Evolutionary conservation across 2,329 filamentous ascomycete species (phyloP).

Genomic region (Colletotrichum liaoningense): DNA sequence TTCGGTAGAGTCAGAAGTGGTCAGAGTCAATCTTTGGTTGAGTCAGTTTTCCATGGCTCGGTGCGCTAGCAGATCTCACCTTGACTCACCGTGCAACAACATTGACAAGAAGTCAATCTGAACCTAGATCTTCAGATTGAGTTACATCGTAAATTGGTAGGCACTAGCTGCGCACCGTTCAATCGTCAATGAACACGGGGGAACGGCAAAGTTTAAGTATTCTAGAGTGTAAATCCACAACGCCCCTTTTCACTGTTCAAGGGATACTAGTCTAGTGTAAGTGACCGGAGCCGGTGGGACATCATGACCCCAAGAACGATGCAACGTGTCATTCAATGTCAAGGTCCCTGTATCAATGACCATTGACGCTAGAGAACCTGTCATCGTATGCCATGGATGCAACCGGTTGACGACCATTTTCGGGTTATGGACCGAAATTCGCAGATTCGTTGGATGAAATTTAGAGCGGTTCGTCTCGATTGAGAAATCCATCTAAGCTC

Average conservation of each 20-base stretch:
- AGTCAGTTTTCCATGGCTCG: background rate
- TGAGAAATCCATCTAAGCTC: background rate
- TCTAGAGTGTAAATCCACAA: background rate
- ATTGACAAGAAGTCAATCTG: background rate
- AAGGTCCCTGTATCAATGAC: background rate
- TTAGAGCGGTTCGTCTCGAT: background rate
- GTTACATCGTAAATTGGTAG: background rate
- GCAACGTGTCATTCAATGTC: background rate
- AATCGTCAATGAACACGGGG: background rate
- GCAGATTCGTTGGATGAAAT: background rate
- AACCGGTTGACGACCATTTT: background rate
- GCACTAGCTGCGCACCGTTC: background rate
- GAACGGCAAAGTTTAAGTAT: background rate
- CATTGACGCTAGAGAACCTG: background rate
- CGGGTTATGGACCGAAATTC: background rate
- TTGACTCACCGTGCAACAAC: background rate
- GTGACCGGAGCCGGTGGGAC: background rate
- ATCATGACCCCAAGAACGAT: background rate
- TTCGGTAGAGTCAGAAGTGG: background rate
- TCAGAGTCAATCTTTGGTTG: background rate
- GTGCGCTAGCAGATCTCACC: background rate
- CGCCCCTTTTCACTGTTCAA: background rate
- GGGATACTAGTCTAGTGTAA: background rate
- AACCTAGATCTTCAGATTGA: background rate
- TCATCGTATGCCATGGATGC: background rate